Evolutionary conservation across 305 asterid species (phyloP).

Genomic region (Solanum hybrid): DNA sequence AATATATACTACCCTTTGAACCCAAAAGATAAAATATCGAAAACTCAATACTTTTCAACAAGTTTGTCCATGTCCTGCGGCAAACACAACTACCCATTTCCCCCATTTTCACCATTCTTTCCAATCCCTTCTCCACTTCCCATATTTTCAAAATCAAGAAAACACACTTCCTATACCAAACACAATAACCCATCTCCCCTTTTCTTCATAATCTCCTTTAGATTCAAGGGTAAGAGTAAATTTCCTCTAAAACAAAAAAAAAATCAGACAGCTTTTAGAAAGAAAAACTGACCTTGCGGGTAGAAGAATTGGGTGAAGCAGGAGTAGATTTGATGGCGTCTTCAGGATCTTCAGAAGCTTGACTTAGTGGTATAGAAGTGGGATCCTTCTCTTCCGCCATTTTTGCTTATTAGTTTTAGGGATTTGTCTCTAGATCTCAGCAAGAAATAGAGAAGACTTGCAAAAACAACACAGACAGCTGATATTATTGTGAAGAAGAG

Average conservation of each 20-base stretch:
- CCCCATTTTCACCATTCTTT: not conserved
- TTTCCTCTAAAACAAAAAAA: not conserved
- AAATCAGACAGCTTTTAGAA: not conserved
- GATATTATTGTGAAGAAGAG: not conserved
- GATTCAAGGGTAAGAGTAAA: not conserved
- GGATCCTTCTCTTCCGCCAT: slow-evolving; percentile 89
- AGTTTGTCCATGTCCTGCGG: not conserved
- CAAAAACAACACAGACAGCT: not conserved
- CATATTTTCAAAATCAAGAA: not conserved
- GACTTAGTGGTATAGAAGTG: slow-evolving; percentile 80
- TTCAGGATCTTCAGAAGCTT: slow-evolving; percentile 65
- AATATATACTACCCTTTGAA: not conserved
- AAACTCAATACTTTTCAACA: not conserved
- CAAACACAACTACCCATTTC: not conserved
- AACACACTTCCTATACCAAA: not conserved
- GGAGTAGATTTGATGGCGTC: slow-evolving; percentile 67
- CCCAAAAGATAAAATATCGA: not conserved
- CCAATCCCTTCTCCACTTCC: not conserved
- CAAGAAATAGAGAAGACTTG: not conserved
- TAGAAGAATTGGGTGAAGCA: slow-evolving; percentile 60
- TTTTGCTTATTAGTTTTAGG: not conserved
- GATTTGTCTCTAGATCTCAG: not conserved
- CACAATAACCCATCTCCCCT: not conserved
- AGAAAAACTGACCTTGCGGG: slow-evolving; percentile 46
- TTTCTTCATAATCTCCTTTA: not conserved